Evolutionary conservation across 139 green algal species (phyloP), one percentile per base, ranked within the genome.

Genomic region (Pseudopediastrum boryanum): DNA sequence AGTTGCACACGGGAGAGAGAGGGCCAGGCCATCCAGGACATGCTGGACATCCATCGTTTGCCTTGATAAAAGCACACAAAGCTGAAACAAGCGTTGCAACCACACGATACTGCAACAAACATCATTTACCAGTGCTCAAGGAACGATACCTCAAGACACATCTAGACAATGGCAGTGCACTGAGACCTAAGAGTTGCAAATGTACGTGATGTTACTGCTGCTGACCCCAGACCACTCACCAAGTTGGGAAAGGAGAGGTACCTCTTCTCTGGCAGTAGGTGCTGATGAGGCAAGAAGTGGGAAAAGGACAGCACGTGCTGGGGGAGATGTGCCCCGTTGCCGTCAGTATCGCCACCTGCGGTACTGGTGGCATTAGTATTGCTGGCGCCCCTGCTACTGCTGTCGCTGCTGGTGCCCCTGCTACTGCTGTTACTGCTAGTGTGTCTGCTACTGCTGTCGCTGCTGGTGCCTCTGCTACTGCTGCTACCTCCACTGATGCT

Each of bases 211-310:
- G n/a, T n/a, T n/a, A n/a, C n/a, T n/a, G n/a, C n/a, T n/a, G n/a
- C n/a, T n/a, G n/a, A n/a, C n/a, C n/a, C n/a, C n/a, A n/a, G n/a
- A n/a, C n/a, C n/a, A n/a, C 61, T 76, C 43, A 87, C 77, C 44
- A 97, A 75, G 51, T 90, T 85, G 25, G 93, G 92, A 63, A 88
- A 96, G 31, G 88, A 89, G 35, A 97, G 80, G 63, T 91, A 93
- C 7, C 94, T 81, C 81, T 97, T 97, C 85, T 97, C 92, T 0
- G 93, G 93, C 36, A 93, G 76, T 29, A 97, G 86, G 51, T 83
- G 72, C 72, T 92, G 79, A 35, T 84, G 44, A 1, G 91, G 91
- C 59, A 95, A 75, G 80, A 95, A 95, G 83, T 95, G 91, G 0
- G 85, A 90, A 42, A 93, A 85, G 62, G 79, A 85, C 38, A 95